Base-by-base conservation (phyloP, 2,329 filamentous ascomycete genomes). In the Cryphonectria naterciae region DNA sequence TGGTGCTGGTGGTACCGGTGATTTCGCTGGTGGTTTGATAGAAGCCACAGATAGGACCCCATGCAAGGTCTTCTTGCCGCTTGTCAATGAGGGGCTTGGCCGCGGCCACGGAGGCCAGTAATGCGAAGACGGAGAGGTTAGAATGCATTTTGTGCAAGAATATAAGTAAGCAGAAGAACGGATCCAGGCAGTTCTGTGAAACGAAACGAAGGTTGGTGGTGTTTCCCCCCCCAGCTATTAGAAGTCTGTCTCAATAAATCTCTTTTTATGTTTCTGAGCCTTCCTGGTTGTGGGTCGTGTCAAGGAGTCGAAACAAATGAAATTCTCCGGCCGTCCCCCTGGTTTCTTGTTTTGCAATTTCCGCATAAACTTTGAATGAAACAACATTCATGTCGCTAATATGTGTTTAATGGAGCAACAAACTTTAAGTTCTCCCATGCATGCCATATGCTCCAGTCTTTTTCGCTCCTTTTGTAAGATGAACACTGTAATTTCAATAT, bases 1-100 rank as follows among this genome's bases (percentile, higher is more conserved):
- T 75, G 25, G 76, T 77, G 37, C 75, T 77, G 1, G 71, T 70
- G 5, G 74, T 74, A 62, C 70, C 72, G 71, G 76, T 71, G 28
- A 77, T 75, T 32, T 74, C 70, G 25, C 72, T 67, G 4, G 69
- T 76, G 32, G 75, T 67, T 1, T 76, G 74, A 3, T 75, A 74
- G 5, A 78, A 66, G 54, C 74, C 73, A 56, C 75, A 73, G 8
- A 74, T 67, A 6, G 74, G 74, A 2, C 76, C 76, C 76, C 76
- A 78, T 10, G 67, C 68, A 37, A 71, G 66, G 25, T 69, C 69
- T 32, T 64, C 65, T 43, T 75, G 73, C 37, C 74, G 73, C 67
- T 71, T 71, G 56, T 39, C 49, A 37, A 74, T 58, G n/a, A 68
- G 37, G 35, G 65, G 49, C 46, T 66, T 56, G 28, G 70, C 72